Conservation (phyloP, 495 filamentous ascomycete species). For the Amphirosellinia nigrospora region DNA sequence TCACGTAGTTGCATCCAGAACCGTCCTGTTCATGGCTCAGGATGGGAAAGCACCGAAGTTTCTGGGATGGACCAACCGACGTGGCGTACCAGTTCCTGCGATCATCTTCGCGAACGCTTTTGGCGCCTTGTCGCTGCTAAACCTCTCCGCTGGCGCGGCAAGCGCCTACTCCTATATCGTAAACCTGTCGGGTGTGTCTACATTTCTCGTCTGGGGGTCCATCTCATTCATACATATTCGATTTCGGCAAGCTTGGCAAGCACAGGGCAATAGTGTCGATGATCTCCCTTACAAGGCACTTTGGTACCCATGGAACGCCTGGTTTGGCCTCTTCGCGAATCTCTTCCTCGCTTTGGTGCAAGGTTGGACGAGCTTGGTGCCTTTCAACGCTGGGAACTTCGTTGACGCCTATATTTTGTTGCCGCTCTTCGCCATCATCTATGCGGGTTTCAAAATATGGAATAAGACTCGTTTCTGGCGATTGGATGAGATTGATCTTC, state of each 20-base stretch:
- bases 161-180: conserved; percentile 60
- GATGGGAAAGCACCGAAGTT: conserved; percentile 68
- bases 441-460: conserved; percentile 62
- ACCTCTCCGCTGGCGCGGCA: conserved; percentile 63
- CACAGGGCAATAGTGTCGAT: conserved; percentile 58
- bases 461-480: conserved; percentile 61
- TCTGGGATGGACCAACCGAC: conserved; percentile 65
- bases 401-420: conserved; percentile 72
- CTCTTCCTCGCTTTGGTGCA: conserved; percentile 70
- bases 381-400: conserved; percentile 64
- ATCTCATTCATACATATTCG: conserved; percentile 73
- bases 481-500: conserved; percentile 64
- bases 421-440: conserved; percentile 67
- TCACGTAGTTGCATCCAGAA: conserved; percentile 69
- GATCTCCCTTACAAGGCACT: conserved; percentile 65
- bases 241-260: conserved; percentile 63
- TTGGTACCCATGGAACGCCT: conserved; percentile 68
- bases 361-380: conserved; percentile 60
- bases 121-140: conserved; percentile 71
- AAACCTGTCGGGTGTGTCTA: conserved; percentile 61
- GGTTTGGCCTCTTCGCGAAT: conserved; percentile 63
- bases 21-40: conserved; percentile 70
- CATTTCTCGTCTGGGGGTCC: conserved; percentile 70
- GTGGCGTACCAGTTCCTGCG: conserved; percentile 69
- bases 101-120: conserved; percentile 67